Evolutionary conservation across 345 rosid genomes (phyloP).

Genomic region (Arabis hirsuta): DNA sequence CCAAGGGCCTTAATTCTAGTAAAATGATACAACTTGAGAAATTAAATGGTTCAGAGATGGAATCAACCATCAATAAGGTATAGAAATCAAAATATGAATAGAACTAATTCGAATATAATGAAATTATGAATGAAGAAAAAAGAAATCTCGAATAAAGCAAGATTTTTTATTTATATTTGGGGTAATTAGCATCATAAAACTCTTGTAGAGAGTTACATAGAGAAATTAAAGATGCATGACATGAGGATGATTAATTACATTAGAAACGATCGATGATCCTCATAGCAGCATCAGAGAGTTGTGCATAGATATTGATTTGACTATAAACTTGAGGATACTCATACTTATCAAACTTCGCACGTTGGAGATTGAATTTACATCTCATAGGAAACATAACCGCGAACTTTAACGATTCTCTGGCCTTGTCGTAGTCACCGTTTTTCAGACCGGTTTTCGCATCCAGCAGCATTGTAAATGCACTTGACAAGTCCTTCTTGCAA

Average conservation of each 20-base stretch:
- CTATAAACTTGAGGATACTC: not conserved
- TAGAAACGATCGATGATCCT: constrained; percentile 33
- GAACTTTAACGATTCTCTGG: not conserved
- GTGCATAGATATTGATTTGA: not conserved
- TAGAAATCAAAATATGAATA: no score
- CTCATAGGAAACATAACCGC: not conserved
- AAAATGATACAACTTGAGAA: no score
- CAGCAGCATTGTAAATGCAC: not conserved
- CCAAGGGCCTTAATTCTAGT: no score
- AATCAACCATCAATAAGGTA: no score
- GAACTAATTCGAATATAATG: no score
- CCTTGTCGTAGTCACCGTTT: constrained; percentile 23
- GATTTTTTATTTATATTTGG: no score
- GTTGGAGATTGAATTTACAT: not conserved
- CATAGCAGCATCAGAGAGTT: constrained; percentile 26
- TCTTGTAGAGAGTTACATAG: not conserved
- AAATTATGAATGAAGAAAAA: no score
- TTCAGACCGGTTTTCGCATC: not conserved
- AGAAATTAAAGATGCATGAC: not conserved
- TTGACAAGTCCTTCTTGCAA: constrained; percentile 3
- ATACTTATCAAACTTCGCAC: not conserved
- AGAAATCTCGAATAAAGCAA: no score
- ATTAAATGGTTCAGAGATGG: no score
- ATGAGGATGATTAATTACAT: not conserved
- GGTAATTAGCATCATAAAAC: not conserved